Evolutionary conservation across 371 early-diverging fungal species (phyloP).

Genomic region (Mortierella sp.): DNA sequence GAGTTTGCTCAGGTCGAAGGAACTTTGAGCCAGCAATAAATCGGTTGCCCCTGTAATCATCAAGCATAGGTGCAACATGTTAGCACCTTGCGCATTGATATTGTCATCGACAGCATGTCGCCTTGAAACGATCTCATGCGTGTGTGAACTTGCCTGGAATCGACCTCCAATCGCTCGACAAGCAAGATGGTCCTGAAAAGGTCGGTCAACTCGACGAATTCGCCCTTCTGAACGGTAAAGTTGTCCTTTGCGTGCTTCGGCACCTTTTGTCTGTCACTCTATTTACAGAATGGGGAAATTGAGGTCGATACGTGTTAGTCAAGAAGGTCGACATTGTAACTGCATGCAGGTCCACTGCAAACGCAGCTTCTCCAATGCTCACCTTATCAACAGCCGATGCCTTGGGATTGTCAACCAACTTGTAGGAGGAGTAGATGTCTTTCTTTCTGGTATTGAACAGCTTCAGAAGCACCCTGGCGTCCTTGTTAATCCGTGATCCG

Average conservation of each 20-base stretch:
- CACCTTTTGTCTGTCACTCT: constrained; percentile 58
- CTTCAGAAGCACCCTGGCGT: constrained; percentile 70
- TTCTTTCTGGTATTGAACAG: constrained; percentile 55
- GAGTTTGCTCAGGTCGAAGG: constrained; percentile 62
- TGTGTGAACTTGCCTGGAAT: constrained; percentile 38
- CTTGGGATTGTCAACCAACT: constrained; percentile 57
- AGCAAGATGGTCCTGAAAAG: constrained; percentile 57
- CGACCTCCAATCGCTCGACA: constrained; percentile 58
- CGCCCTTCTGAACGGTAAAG: constrained; percentile 58
- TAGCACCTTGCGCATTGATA: not conserved
- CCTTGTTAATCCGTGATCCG: constrained; percentile 77
- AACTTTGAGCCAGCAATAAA: constrained; percentile 66
- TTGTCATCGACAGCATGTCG: no score
- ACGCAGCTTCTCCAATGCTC: not conserved
- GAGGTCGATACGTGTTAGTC: not conserved
- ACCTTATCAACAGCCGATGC: constrained; percentile 35
- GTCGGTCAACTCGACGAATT: constrained; percentile 58
- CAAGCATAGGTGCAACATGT: not conserved
- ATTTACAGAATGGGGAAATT: not conserved
- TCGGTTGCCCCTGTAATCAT: constrained; percentile 37
- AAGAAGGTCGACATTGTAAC: not conserved
- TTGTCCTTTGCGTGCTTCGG: constrained; percentile 54
- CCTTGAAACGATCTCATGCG: not conserved
- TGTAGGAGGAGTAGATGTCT: constrained; percentile 56
- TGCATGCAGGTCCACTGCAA: not conserved